Evolutionary conservation across 2,329 filamentous ascomycete species (phyloP).

Genomic region (Monilinia aucupariae): DNA sequence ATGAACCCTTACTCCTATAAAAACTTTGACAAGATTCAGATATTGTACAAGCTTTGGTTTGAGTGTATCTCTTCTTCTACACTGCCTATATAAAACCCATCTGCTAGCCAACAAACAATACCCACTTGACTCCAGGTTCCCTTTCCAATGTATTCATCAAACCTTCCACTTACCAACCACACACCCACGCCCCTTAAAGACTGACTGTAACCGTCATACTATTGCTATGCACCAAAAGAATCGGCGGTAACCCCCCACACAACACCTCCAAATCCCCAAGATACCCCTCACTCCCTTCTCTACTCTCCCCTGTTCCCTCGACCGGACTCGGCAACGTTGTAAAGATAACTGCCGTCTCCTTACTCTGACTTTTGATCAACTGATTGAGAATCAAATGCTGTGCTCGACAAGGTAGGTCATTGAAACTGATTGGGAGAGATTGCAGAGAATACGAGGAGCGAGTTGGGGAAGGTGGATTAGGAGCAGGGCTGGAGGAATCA

Average conservation of each 20-base stretch:
- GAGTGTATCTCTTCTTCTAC: not conserved
- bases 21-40: not conserved
- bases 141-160: not conserved
- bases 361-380: slow-evolving; percentile 31
- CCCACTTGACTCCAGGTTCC: not conserved
- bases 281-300: slow-evolving; percentile 29
- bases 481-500: slow-evolving; percentile 38
- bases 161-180: too few species aligned
- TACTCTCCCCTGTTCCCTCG: slow-evolving; percentile 26
- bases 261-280: slow-evolving; percentile 30
- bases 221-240: slow-evolving; percentile 26
- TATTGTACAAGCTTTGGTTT: not conserved
- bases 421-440: slow-evolving; percentile 30
- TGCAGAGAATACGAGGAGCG: slow-evolving; percentile 25
- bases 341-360: slow-evolving; percentile 43
- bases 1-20: not conserved
- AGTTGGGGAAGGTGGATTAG: slow-evolving; percentile 30
- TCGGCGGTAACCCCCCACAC: slow-evolving; percentile 20
- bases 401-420: slow-evolving; percentile 25
- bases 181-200: slow-evolving; percentile 5
- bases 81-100: not conserved
- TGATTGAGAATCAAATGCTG: slow-evolving; percentile 34
- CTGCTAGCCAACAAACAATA: not conserved
- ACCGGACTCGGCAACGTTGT: slow-evolving; percentile 75
- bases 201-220: slow-evolving; percentile 26